Evolutionary conservation across 2,329 filamentous ascomycete species (phyloP).

Genomic region (Aureobasidium vineae): DNA sequence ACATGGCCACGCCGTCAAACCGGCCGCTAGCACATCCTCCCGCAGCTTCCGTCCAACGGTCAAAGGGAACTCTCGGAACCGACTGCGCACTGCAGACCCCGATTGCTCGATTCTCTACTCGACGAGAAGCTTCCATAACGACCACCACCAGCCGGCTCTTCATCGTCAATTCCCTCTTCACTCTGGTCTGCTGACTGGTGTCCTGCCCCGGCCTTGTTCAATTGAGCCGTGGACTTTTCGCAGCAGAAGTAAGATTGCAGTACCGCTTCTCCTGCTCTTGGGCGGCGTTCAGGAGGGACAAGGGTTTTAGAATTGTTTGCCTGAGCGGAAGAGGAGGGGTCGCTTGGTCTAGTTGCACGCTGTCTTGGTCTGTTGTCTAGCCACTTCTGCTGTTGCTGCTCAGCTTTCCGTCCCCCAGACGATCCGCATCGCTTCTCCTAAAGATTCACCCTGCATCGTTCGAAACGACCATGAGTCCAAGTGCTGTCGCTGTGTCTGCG

Average conservation of each 20-base stretch:
- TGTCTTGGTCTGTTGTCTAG: conserved; percentile 12
- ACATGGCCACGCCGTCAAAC: conserved; percentile 14
- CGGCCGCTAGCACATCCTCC: conserved; percentile 18
- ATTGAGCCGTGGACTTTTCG: conserved; percentile 5
- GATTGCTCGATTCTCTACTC: neutral
- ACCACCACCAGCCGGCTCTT: conserved; percentile 17
- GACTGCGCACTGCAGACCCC: neutral
- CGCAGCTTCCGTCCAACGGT: conserved; percentile 18
- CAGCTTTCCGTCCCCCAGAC: neutral
- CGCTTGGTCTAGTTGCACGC: neutral
- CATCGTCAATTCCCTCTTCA: conserved; percentile 18
- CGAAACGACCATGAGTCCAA: conserved; percentile 28
- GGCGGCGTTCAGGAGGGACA: conserved; percentile 18
- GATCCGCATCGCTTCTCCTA: conserved; percentile 24
- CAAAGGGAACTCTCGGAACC: conserved; percentile 20
- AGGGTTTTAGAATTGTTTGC: conserved; percentile 13
- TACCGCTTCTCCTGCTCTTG: conserved; percentile 4
- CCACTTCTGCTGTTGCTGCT: conserved; percentile 6
- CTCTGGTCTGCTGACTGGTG: conserved; percentile 22
- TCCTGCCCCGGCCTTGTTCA: conserved; percentile 1
- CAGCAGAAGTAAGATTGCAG: conserved; percentile 17
- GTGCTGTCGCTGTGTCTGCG: conserved; percentile 64
- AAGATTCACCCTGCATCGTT: conserved; percentile 7
- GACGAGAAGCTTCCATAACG: conserved; percentile 20
- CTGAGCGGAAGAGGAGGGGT: conserved; percentile 18